Conservation (phyloP, 83 land plant genomes). For the Picea mariana region DNA sequence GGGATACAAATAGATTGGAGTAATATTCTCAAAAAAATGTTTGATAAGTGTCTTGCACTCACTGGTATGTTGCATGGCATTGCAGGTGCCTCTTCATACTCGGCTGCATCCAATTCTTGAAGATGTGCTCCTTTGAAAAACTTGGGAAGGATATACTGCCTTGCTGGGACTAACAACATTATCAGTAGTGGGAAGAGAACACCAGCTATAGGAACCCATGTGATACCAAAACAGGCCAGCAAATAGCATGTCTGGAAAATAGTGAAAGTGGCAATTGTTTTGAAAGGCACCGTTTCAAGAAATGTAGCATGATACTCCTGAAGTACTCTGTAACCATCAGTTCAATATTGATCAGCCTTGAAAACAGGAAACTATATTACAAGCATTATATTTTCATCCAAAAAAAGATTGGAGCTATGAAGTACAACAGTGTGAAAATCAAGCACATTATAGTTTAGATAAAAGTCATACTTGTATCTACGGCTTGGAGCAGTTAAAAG, state of each 20-base stretch:
- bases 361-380: neutral
- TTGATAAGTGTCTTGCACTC: conserved; percentile 27
- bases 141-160: conserved; percentile 83
- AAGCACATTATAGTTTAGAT: neutral
- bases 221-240: conserved; percentile 82
- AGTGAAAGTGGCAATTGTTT: conserved; percentile 71
- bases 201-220: conserved; percentile 97
- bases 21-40: no score
- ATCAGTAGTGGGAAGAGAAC: conserved; percentile 87
- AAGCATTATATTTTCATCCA: neutral
- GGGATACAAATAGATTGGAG: neutral
- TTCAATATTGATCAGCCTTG: neutral
- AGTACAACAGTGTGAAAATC: neutral
- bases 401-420: neutral
- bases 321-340: conserved; percentile 56
- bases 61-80: conserved; percentile 43
- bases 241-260: conserved; percentile 77
- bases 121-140: conserved; percentile 73
- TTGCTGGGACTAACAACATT: conserved; percentile 80
- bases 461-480: conserved; percentile 46
- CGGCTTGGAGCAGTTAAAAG: no score
- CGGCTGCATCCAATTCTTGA: conserved; percentile 91
- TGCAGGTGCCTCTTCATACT: conserved; percentile 84
- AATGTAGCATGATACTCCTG: conserved; percentile 79
- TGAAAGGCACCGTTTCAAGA: conserved; percentile 91